Base-by-base conservation (phyloP, 352 stramenopile species). In the Phytopythium montanum region DNA sequence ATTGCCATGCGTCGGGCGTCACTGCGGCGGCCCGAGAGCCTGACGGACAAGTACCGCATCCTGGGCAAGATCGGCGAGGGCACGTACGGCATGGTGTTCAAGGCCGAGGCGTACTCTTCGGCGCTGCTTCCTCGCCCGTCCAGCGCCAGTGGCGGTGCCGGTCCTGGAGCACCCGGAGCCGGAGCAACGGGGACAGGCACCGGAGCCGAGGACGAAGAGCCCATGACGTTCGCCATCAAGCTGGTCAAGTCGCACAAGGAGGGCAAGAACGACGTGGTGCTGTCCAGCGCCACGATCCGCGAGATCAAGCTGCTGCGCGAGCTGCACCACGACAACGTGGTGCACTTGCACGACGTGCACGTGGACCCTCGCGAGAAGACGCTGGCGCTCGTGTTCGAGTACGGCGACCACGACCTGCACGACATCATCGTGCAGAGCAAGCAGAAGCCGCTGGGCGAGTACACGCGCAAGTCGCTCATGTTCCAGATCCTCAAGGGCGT, bases 391-490 rank as follows among this genome's bases (percentile, higher is more conserved):
- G 87, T 96, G 52, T 96, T 95, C 54, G 88, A 96, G 66, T 95
- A 95, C 64, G 88, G 83, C 1, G 87, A 96, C 67, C 87, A 96
- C 66, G 88, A 96, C 41, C 64, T 96, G 53, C 81, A 93, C 65
- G 86, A 96, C 56, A 95, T 96, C 48, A 92, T 96, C 57, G 70
- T 90, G 26, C 85, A 92, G 66, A 94, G 79, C 62, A 92, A 92
- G 48, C 81, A 92, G 68, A 96, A 94, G 60, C 85, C 81, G 50
- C 66, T 98, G 33, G 90, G 88, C 31, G 83, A 97, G 64, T 96
- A 95, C 66, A 94, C 95, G 38, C 90, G 93, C 59, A 97, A 96
- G 70, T 95, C 89, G 54, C 84, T 98, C 59, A 92, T 97, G 80
- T 95, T 91, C 71, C 89, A 96, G 68, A 94, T 97, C 49, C 72